Percentiles rank a stretch among this genome's conserved stretches.
phyloP scores from a whole-genome alignment of 2,329 filamentous ascomycete species.

The Aureobasidium mangrovei region DNA sequence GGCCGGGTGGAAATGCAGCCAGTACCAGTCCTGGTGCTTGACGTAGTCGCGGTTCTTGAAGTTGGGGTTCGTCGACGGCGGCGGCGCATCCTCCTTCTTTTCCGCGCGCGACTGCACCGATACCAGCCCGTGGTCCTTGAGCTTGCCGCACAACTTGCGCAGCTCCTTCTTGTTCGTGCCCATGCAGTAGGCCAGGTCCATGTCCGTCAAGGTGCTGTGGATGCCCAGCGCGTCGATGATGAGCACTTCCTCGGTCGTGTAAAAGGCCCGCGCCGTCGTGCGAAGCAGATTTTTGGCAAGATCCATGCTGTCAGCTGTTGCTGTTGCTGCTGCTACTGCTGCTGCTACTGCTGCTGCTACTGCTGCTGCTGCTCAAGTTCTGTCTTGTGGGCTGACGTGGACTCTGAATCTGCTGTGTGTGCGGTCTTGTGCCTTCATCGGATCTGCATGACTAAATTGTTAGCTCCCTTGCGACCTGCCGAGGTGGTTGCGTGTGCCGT shows the following conservation, averaged over 20 bases:
- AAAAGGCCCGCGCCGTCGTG: conserved; percentile 78
- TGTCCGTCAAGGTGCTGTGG: conserved; percentile 67
- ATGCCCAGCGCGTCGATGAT: conserved; percentile 71
- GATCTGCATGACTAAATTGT: background rate
- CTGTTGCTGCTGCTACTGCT: background rate
- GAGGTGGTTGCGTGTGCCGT: background rate
- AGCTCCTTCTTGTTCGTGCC: conserved; percentile 87
- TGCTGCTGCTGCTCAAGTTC: background rate
- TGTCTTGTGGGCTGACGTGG: background rate
- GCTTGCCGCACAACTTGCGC: conserved; percentile 75
- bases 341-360: background rate
- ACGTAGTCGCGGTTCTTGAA: conserved; percentile 27
- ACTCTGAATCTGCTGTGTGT: too few species aligned
- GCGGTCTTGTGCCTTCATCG: background rate
- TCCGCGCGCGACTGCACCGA: conserved; percentile 55
- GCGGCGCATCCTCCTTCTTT: conserved; percentile 26
- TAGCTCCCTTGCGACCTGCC: background rate
- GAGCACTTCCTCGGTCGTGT: conserved; percentile 73
- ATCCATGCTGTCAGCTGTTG: conserved; percentile 35
- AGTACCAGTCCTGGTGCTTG: conserved; percentile 74
- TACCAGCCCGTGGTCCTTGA: conserved; percentile 80
- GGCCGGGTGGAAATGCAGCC: conserved; percentile 86
- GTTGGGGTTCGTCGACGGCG: conserved; percentile 17
- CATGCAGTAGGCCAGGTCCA: conserved; percentile 79
- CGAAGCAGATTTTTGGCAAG: conserved; percentile 72